phyloP scores from a whole-genome alignment of 345 rosid species.

The Gossypium arboreum region DNA sequence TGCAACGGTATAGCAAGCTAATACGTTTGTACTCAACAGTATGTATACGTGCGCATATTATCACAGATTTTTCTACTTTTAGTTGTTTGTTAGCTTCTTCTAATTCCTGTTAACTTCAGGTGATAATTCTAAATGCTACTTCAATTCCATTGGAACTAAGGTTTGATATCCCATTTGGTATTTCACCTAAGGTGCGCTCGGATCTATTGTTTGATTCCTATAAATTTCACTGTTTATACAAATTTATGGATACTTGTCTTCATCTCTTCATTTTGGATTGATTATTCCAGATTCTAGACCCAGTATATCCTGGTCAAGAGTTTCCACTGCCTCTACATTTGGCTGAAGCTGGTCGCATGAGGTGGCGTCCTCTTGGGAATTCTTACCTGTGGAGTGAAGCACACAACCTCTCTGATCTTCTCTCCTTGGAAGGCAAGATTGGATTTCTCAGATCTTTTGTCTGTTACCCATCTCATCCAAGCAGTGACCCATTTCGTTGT shows the following conservation, averaged over 20 bases:
- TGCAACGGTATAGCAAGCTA: slow-evolving; percentile 79
- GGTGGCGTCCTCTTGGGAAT: slow-evolving; percentile 87
- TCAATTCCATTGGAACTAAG: slow-evolving; percentile 79
- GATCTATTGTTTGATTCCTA: slow-evolving; percentile 11
- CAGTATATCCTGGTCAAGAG: slow-evolving; percentile 84
- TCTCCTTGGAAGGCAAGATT: slow-evolving; percentile 68
- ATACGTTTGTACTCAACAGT: slow-evolving; percentile 86
- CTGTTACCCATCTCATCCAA: slow-evolving; percentile 90
- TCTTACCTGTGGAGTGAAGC: slow-evolving; percentile 93
- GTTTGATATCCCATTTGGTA: slow-evolving; percentile 92
- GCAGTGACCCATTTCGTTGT: slow-evolving; percentile 83
- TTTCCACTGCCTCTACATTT: slow-evolving; percentile 86
- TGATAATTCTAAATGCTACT: slow-evolving; percentile 68
- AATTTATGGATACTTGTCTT: neutral
- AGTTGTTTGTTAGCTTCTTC: slow-evolving; percentile 17
- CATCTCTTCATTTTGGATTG: slow-evolving; percentile 4
- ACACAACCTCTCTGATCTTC: slow-evolving; percentile 65
- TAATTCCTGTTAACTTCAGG: slow-evolving; percentile 47
- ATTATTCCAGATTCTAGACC: slow-evolving; percentile 70
- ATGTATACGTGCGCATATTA: slow-evolving; percentile 26
- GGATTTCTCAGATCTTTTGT: slow-evolving; percentile 82
- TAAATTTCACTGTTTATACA: neutral
- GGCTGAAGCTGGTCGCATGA: slow-evolving; percentile 84
- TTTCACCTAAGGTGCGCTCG: slow-evolving; percentile 75
- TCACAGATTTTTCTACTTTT: slow-evolving; percentile 16